Conservation (phyloP, 2,329 filamentous ascomycete genomes). For the Colletotrichum shisoi region DNA sequence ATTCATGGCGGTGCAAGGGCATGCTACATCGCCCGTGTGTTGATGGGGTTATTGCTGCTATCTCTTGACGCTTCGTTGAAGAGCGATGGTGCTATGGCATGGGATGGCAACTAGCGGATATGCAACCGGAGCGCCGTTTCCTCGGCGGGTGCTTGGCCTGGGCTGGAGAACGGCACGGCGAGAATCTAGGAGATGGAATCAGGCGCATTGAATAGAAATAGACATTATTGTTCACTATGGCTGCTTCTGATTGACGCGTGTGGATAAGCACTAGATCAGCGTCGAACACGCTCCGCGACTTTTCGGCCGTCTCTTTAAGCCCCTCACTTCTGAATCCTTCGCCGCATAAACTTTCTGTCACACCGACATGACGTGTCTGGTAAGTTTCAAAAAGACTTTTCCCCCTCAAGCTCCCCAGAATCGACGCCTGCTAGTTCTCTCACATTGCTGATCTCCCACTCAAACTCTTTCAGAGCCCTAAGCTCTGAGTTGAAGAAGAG, state of each 20-base stretch:
- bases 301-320: not conserved
- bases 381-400: not conserved
- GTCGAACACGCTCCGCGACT: not conserved
- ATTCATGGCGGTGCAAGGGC: constrained; percentile 77
- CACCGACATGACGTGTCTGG: not conserved
- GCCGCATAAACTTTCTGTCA: not conserved
- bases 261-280: not conserved
- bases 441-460: constrained; percentile 86
- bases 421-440: constrained; percentile 47
- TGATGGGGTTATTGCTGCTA: not conserved
- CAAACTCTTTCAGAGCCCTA: constrained; percentile 84
- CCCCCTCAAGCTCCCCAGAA: not conserved
- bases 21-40: not conserved
- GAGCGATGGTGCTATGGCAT: not conserved
- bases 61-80: not conserved
- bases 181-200: not conserved
- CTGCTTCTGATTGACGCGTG: not conserved
- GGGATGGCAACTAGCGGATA: not conserved
- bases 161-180: not conserved
- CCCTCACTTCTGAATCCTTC: not conserved
- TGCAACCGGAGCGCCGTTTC: not conserved
- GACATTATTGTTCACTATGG: constrained; percentile 25
- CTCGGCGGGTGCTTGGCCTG: not conserved
- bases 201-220: constrained; percentile 26
- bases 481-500: constrained; percentile 88